Evolutionary conservation across 768 basidiomycete species (phyloP).

Genomic region (Gymnopilus dilepis): DNA sequence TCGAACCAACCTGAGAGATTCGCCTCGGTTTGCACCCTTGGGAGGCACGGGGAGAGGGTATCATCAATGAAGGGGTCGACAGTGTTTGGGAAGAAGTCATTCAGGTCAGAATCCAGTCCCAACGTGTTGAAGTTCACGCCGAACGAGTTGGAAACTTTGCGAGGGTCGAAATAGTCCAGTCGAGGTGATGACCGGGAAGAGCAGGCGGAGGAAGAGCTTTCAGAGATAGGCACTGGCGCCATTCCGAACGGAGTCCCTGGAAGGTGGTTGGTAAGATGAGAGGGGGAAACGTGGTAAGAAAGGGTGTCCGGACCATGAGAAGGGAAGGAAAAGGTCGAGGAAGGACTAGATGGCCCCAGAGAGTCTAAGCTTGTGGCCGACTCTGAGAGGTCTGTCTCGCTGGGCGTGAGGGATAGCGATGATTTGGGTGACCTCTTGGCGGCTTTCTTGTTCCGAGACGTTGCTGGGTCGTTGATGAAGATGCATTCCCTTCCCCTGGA

Average conservation of each 20-base stretch:
- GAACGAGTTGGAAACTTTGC: slow-evolving; percentile 34
- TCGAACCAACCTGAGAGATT: slow-evolving; percentile 42
- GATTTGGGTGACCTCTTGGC: slow-evolving; percentile 35
- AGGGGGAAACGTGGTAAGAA: slow-evolving; percentile 27
- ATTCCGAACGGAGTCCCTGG: slow-evolving; percentile 24
- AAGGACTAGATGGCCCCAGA: slow-evolving; percentile 27
- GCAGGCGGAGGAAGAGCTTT: slow-evolving; percentile 42
- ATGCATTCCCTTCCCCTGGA: slow-evolving; percentile 67
- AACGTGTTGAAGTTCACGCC: slow-evolving; percentile 37
- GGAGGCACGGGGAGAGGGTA: slow-evolving; percentile 37
- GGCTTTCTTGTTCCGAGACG: slow-evolving; percentile 44
- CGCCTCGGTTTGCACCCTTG: slow-evolving; percentile 28
- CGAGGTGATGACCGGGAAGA: slow-evolving; percentile 45
- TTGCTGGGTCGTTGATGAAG: slow-evolving; percentile 57
- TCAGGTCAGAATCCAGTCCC: slow-evolving; percentile 34
- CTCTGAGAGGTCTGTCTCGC: slow-evolving; percentile 24
- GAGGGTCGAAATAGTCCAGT: slow-evolving; percentile 42
- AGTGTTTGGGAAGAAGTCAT: slow-evolving; percentile 40
- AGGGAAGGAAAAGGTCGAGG: slow-evolving; percentile 23
- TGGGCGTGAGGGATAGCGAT: slow-evolving; percentile 19
- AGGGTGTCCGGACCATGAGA: slow-evolving; percentile 22
- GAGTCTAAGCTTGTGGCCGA: slow-evolving; percentile 24
- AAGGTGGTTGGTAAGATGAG: slow-evolving; percentile 21
- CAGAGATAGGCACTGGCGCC: slow-evolving; percentile 30
- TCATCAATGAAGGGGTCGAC: slow-evolving; percentile 44